These are phyloP conservation scores for Aspergillus japonicus DNA, from an alignment of 2,329 filamentous ascomycete genomes.

Conservation along the genomic window DNA sequence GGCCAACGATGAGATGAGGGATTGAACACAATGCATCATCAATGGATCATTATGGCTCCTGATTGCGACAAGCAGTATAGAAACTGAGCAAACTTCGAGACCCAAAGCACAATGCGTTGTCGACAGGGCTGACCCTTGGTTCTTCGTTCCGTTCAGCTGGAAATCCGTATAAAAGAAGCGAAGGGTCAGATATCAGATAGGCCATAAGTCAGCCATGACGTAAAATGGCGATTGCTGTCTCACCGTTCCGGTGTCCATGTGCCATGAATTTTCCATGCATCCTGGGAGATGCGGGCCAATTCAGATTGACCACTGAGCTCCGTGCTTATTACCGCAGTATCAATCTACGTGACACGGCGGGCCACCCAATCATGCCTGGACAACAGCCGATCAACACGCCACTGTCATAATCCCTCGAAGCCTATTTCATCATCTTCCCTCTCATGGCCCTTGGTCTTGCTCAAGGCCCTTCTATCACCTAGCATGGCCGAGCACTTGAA, in stretches of 20 bases:
- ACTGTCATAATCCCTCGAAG: not conserved
- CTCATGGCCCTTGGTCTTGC: not conserved
- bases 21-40: too few relatives aligned
- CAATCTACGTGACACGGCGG: not conserved
- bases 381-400: not conserved
- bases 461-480: not conserved
- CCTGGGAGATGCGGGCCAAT: not conserved
- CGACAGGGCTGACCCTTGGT: not conserved
- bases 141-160: not conserved
- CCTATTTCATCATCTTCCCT: conserved; percentile 3
- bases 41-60: too few relatives aligned
- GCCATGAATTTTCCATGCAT: not conserved
- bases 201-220: not conserved
- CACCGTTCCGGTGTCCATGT: not conserved
- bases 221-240: not conserved
- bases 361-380: not conserved
- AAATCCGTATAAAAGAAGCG: not conserved
- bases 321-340: not conserved
- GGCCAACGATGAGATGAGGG: too few relatives aligned
- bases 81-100: too few relatives aligned
- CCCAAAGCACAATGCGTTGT: too few relatives aligned
- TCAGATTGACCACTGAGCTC: not conserved
- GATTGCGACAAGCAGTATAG: too few relatives aligned
- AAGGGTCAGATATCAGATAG: not conserved
- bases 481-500: not conserved